A percentile compares a stretch with the other conserved stretches of the same genome.
phyloP scores from a whole-genome alignment of 2,329 filamentous ascomycete genomes.

The Ambrosiella xylebori region DNA sequence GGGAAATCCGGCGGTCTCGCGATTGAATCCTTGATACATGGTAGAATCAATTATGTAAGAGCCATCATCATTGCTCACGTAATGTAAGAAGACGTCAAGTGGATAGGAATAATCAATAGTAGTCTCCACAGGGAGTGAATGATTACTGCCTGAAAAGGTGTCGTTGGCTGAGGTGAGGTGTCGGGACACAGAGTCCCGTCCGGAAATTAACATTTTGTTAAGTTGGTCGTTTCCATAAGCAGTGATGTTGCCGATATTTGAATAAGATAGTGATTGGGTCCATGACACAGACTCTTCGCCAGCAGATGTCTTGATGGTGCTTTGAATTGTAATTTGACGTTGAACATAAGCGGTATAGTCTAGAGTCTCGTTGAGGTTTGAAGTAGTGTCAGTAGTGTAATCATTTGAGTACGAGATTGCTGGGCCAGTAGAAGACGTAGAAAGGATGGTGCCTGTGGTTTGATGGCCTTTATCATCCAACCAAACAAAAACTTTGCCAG shows the following conservation, averaged over 20 bases:
- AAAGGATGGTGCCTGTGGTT: slow-evolving; percentile 29
- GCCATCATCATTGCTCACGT: slow-evolving; percentile 7
- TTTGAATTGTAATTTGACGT: slow-evolving; percentile 36
- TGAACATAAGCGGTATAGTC: slow-evolving; percentile 38
- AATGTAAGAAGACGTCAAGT: slow-evolving; percentile 18
- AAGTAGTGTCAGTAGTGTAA: slow-evolving; percentile 23
- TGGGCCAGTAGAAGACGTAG: slow-evolving; percentile 17
- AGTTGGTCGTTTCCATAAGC: slow-evolving; percentile 25
- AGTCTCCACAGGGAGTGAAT: background rate
- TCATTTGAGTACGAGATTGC: slow-evolving; percentile 14
- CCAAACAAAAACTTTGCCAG: slow-evolving; percentile 70
- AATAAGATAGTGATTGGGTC: slow-evolving; percentile 40
- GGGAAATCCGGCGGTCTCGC: slow-evolving; percentile 22
- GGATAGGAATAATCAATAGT: slow-evolving; percentile 31
- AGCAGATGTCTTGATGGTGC: slow-evolving; percentile 21
- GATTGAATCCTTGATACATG: slow-evolving; percentile 24
- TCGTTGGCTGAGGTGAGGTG: background rate
- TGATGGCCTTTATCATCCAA: slow-evolving; percentile 33
- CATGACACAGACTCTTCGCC: slow-evolving; percentile 26
- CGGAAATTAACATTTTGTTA: slow-evolving; percentile 24
- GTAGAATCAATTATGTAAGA: slow-evolving; percentile 19
- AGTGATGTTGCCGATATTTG: slow-evolving; percentile 31
- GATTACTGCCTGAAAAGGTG: background rate
- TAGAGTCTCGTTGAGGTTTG: slow-evolving; percentile 41
- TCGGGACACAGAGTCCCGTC: slow-evolving; percentile 24